Percentiles rank a stretch among this genome's conserved stretches.
These are phyloP conservation scores for Fusarium equiseti DNA, from an alignment of 2,329 filamentous ascomycete species.

Conservation along the genomic window DNA sequence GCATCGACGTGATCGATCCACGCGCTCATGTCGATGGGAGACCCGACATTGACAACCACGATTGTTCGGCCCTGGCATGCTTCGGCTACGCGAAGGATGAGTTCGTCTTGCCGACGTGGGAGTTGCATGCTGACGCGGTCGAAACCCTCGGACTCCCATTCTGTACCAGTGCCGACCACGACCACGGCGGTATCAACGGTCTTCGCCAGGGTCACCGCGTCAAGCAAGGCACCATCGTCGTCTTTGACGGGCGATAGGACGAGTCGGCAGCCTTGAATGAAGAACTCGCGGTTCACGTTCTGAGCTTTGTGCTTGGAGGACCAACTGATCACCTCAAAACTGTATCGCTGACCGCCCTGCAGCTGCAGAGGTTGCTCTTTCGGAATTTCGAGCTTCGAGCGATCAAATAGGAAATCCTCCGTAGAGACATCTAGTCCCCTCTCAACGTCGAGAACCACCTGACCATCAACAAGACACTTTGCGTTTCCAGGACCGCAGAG, in stretches of 20 bases:
- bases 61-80: not conserved
- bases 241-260: not conserved
- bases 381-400: not conserved
- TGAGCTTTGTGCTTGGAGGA: not conserved
- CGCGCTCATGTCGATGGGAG: not conserved
- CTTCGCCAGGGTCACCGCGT: not conserved
- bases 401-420: not conserved
- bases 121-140: not conserved
- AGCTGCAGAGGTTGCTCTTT: not conserved
- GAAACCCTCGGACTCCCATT: conserved; percentile 1
- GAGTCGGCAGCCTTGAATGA: not conserved
- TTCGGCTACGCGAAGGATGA: not conserved
- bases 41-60: not conserved
- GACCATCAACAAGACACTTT: not conserved
- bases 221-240: not conserved
- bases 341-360: not conserved
- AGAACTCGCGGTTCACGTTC: not conserved
- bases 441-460: not conserved
- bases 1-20: not conserved
- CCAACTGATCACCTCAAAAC: not conserved
- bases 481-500: not conserved
- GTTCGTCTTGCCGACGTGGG: not conserved
- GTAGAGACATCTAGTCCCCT: not conserved
- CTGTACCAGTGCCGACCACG: not conserved
- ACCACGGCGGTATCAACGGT: not conserved